A percentile compares a stretch with the other conserved stretches of the same genome.
phyloP scores from a whole-genome alignment of 1,284 basidiomycete genomes.

The Singerocomus rubriflavus region DNA sequence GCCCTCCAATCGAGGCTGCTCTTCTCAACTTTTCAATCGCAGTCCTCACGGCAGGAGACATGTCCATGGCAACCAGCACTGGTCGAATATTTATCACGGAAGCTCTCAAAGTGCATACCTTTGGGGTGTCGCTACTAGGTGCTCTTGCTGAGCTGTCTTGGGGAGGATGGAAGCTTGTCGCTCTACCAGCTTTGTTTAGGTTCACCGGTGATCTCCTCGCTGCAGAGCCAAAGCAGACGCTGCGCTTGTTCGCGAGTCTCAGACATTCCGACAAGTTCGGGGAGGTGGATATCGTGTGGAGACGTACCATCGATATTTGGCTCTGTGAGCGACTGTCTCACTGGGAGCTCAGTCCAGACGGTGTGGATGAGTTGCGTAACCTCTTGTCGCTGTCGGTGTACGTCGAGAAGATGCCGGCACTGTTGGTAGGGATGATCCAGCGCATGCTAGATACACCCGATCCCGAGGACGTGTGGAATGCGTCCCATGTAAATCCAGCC shows the following conservation, averaged over 20 bases:
- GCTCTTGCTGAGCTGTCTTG: constrained; percentile 61
- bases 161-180: constrained; percentile 72
- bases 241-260: constrained; percentile 53
- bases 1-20: constrained; percentile 36
- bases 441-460: constrained; percentile 38
- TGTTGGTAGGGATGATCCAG: constrained; percentile 51
- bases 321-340: constrained; percentile 29
- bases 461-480: constrained; percentile 33
- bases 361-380: constrained; percentile 43
- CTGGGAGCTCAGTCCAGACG: constrained; percentile 33
- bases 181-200: constrained; percentile 54
- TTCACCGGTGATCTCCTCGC: constrained; percentile 46
- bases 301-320: constrained; percentile 48
- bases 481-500: constrained; percentile 41
- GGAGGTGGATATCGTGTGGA: constrained; percentile 59
- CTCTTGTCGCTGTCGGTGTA: constrained; percentile 52
- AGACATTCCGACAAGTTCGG: constrained; percentile 45
- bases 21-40: constrained; percentile 52
- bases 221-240: constrained; percentile 36
- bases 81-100: constrained; percentile 59
- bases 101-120: constrained; percentile 37
- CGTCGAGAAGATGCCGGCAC: constrained; percentile 41
- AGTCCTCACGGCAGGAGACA: constrained; percentile 57
- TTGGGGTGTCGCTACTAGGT: constrained; percentile 55
- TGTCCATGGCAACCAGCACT: constrained; percentile 58